Evolutionary conservation across 1,139 yeast species (phyloP), one percentile per base, ranked within the genome.

Genomic region (Candida buenavistaensis): DNA sequence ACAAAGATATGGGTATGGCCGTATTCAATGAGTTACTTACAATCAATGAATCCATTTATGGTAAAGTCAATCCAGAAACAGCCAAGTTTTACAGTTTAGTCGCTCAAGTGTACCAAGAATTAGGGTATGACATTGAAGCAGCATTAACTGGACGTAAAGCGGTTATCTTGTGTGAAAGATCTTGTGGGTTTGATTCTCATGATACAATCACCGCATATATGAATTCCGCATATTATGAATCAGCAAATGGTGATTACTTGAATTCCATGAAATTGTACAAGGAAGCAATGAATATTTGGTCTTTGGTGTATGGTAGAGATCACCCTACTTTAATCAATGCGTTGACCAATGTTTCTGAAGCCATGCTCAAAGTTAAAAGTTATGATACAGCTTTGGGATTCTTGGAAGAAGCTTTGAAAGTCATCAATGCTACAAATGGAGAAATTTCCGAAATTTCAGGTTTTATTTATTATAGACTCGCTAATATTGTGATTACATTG

Each of bases 11-110:
- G 26, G 85, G 82, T 8, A 54, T 79, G 33, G 64, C 73, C 14
- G 70, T 87, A 35, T 65, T 89, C 47, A 64, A 72, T 24, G 96
- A 90, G 57, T 72, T 94, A 29, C 64, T 87, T 32, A 65, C 82
- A 4, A 72, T 88, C 38, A 79, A 80, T 47, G 96, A 90, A 55
- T 96, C 89, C 54, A 79, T 87, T 21, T 86, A 86, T 50, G 97
- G 97, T 14, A 61, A 74, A 28, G 74, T 92, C 22, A 95, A 89
- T 52, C 75, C 83, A 8, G 89, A 83, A 48, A 86, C 92, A 26
- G 89, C 92, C 13, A 76, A 75, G 37, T 80, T 82, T 28, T 85
- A 82, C 54, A 66, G 78, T 28, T 67, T 76, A 21, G 67, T 87
- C 30, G 81, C 95, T 9, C 80, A 82, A 46, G 61, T 80, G 15